Evolutionary conservation across 495 filamentous ascomycete species (phyloP), one percentile per base, ranked within the genome.

Genomic region (Xylaria scruposa): DNA sequence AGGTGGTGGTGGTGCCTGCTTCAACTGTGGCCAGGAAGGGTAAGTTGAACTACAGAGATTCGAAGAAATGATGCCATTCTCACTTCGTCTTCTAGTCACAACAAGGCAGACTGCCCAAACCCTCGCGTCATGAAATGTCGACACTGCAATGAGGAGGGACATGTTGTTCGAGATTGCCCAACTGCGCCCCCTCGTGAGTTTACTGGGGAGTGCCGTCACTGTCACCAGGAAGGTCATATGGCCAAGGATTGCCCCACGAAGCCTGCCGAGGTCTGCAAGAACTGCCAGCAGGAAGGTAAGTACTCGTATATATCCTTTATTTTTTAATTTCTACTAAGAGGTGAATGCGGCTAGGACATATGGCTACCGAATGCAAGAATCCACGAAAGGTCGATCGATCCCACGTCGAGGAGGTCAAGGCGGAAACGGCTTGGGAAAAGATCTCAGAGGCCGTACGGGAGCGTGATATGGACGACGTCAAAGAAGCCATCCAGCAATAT

Each of bases 11-110:
- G 84, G 83, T 31, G 87, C 83, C 42, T 97, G 93, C 83, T 97
- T 90, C 86, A 94, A 94, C 77, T 97, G 94, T 72, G 92, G 91
- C 46, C 81, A 94, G 76, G 80, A 85, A 70, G 92, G 92, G 91
- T 91, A 84, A 82, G 83, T 72, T 61, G 40, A 29, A n/a, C 36
- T 31, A 44, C 54, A n/a, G 0, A n/a, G 36, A 58, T 19, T 6
- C 19, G 31, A 54, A 64, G 56, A 21, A 54, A 42, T 64, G 6
- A 21, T 38, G 53, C 71, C 76, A 75, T 36, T 38, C 73, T 80
- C 73, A 76, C 74, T 58, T 15, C 56, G 53, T 67, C 15, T 3
- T 44, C 31, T 53, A 89, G 87, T 19, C 88, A 90, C 80, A 82
- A 73, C 70, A 88, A 86, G 78, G 68, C 75, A 2, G 87, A 88